Evolutionary conservation across 2,329 filamentous ascomycete genomes (phyloP).

Genomic region (Sphaceloma murrayae): DNA sequence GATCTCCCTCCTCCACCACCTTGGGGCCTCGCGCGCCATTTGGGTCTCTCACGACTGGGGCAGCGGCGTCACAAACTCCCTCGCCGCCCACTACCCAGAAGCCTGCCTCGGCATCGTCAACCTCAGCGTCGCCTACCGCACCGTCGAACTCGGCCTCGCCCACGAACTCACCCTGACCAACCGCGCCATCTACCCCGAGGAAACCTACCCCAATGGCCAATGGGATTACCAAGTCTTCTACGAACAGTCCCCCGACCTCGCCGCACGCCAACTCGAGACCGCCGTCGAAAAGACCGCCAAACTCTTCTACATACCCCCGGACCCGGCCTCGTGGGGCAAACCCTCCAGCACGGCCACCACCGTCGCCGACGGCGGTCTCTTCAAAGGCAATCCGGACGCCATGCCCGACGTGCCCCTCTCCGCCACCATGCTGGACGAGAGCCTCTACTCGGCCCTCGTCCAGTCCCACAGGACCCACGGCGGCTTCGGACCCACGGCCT

Average conservation of each 20-base stretch:
- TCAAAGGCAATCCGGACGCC: constrained; percentile 25
- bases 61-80: constrained; percentile 26
- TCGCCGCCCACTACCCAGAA: constrained; percentile 29
- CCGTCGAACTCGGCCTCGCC: constrained; percentile 35
- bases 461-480: constrained; percentile 34
- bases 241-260: constrained; percentile 23
- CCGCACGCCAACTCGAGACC: constrained; percentile 18
- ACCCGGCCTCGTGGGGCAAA: constrained; percentile 24
- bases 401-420: constrained; percentile 28
- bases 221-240: constrained; percentile 31
- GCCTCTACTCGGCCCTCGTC: constrained; percentile 25
- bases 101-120: constrained; percentile 25
- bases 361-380: constrained; percentile 27
- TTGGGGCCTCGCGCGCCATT: constrained; percentile 34
- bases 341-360: constrained; percentile 21
- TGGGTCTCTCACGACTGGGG: constrained; percentile 43
- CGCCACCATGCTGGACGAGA: constrained; percentile 25
- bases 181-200: constrained; percentile 38
- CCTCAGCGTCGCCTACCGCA: constrained; percentile 34
- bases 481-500: constrained; percentile 32
- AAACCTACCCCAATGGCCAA: constrained; percentile 33
- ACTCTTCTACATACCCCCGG: constrained; percentile 23
- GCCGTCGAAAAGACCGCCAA: constrained; percentile 25
- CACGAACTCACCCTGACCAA: constrained; percentile 31
- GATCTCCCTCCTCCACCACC: constrained; percentile 33